Conservation (phyloP, 2,329 filamentous ascomycete genomes). For the Sphaerulina musiva region DNA sequence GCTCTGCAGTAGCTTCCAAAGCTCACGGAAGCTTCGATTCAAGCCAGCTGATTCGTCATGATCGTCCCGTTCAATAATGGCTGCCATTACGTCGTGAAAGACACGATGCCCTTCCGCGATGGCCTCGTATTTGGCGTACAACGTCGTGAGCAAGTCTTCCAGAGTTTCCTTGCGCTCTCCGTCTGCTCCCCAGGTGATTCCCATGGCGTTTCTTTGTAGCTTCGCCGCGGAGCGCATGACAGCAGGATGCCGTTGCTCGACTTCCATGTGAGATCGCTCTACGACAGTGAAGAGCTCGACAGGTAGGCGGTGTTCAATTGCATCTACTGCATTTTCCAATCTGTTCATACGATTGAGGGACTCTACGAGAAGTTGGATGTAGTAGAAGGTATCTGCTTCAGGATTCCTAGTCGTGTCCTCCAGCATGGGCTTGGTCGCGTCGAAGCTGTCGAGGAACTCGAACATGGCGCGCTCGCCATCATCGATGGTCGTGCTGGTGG, state of each 20-base stretch:
- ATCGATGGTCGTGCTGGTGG: slow-evolving; percentile 25
- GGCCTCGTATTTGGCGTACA: slow-evolving; percentile 95
- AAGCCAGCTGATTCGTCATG: slow-evolving; percentile 55
- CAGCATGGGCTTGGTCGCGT: slow-evolving; percentile 53
- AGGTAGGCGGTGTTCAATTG: slow-evolving; percentile 83
- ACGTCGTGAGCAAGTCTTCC: slow-evolving; percentile 80
- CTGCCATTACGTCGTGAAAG: slow-evolving; percentile 83
- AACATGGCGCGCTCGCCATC: slow-evolving; percentile 51
- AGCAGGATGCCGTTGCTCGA: slow-evolving; percentile 87
- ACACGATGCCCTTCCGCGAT: slow-evolving; percentile 94
- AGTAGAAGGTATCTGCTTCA: slow-evolving; percentile 91
- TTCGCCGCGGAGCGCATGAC: slow-evolving; percentile 54
- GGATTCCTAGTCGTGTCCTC: slow-evolving; percentile 92
- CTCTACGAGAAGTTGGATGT: slow-evolving; percentile 81
- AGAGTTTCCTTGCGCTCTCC: slow-evolving; percentile 62
- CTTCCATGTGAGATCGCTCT: slow-evolving; percentile 88
- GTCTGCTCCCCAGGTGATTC: slow-evolving; percentile 31
- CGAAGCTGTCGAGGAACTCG: slow-evolving; percentile 52
- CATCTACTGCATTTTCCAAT: slow-evolving; percentile 78
- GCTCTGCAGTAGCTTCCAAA: slow-evolving; percentile 97
- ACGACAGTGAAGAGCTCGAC: slow-evolving; percentile 92
- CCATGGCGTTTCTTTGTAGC: slow-evolving; percentile 39
- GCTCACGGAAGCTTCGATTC: slow-evolving; percentile 83
- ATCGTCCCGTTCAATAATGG: slow-evolving; percentile 76
- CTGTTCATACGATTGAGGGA: slow-evolving; percentile 82